Base-by-base conservation (phyloP, 352 stramenopile genomes). In the Pythium periplocum region DNA sequence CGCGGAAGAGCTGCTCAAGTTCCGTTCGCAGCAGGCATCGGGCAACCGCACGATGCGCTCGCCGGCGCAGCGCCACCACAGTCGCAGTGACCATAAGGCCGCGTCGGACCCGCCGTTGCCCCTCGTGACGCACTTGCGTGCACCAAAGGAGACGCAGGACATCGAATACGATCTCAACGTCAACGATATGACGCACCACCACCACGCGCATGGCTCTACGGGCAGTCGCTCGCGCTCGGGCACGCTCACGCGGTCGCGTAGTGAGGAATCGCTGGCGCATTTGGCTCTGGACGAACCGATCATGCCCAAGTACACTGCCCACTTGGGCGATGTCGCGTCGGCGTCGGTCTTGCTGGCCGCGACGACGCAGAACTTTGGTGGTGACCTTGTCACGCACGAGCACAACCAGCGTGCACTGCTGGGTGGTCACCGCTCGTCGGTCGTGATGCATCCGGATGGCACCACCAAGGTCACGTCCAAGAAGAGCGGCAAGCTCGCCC, bases 321-420 rank as follows among this genome's bases (percentile, higher is more conserved):
- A 84, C 59, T 59, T 90, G 35, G 72, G 83, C 57, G 78, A 89
- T 39, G 64, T 61, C 4, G 79, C 79, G n/a, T 64, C 78, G 39
- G 87, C 72, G 34, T 89, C 77, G 17, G 78, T 93, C 31, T 51
- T 93, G 35, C 61, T 93, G 17, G 83, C 83, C 11, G 83, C 83
- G 4, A 88, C 80, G 7, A 91, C 83, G 56, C 78, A 93, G 64
- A 78, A 93, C 63, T 93, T 93, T 77, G 83, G 83, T 32, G 83
- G 83, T 2, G 83, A 93, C 38, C 61, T 93, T 3, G 80, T 90
- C 8, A 93, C 83, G 1, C 70, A 91, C 6, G 83, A 93, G 47
- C 83, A 93, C 68, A 77, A 73, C 47, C 71, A 68, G 35, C 83
- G 83, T 10, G 78, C 80, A 4, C 65, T 91, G 61, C 62, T 80